Conservation (phyloP, 2,329 filamentous ascomycete species). For the Chrysosporium queenslandicum region DNA sequence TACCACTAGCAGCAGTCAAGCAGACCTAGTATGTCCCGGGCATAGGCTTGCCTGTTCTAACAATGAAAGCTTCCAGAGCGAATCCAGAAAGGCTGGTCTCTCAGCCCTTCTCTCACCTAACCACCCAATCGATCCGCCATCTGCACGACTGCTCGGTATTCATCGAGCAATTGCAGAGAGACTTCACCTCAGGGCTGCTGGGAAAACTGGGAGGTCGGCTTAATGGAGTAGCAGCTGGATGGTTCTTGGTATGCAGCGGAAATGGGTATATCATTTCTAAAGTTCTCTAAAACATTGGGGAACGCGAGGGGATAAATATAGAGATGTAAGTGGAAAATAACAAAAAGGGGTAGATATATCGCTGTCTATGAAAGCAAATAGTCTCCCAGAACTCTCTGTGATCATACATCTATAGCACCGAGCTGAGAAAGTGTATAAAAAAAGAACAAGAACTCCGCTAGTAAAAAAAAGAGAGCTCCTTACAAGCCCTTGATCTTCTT, state of each 20-base stretch:
- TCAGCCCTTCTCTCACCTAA: no score
- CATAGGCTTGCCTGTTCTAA: no score
- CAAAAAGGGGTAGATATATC: neutral
- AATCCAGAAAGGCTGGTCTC: no score
- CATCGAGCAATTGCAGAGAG: no score
- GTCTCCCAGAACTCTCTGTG: neutral
- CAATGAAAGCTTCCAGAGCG: no score
- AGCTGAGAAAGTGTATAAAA: neutral
- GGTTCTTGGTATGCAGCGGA: neutral
- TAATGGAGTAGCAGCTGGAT: neutral
- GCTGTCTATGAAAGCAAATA: neutral
- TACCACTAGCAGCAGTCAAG: no score
- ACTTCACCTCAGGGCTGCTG: no score
- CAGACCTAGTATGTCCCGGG: no score
- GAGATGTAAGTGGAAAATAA: neutral
- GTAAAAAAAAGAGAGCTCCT: neutral
- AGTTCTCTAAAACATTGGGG: neutral
- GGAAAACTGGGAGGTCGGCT: no score
- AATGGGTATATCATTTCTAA: neutral
- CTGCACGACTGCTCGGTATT: no score
- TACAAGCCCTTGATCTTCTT: constrained; percentile 28
- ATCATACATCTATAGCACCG: neutral
- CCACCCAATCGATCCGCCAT: no score
- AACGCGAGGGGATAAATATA: no score
- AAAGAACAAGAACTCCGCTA: neutral